phyloP scores from a whole-genome alignment of 129 eudicot genomes.

The Kitagawia praeruptora region DNA sequence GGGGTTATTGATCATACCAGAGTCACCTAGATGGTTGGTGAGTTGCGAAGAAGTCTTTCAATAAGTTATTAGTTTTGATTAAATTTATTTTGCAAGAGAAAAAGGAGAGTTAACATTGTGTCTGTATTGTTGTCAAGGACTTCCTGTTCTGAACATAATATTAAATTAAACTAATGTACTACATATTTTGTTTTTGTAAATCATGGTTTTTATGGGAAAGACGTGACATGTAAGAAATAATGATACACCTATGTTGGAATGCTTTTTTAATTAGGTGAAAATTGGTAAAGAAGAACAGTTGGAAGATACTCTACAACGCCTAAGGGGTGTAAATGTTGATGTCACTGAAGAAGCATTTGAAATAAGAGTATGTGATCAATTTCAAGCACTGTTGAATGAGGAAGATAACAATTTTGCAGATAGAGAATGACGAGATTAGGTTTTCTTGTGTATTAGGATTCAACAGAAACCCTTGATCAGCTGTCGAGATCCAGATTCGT shows the following conservation, averaged over 20 bases:
- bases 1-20: constrained; percentile 30
- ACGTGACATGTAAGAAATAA: neutral
- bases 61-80: neutral
- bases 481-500: constrained; percentile 14
- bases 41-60: neutral
- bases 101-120: neutral
- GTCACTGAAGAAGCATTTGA: constrained; percentile 22
- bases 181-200: neutral
- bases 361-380: constrained; percentile 18
- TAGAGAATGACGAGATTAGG: neutral
- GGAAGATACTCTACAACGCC: constrained; percentile 19
- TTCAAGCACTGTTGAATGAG: neutral
- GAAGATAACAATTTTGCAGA: neutral
- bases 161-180: neutral
- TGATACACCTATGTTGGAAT: neutral
- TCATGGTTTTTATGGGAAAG: neutral
- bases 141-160: neutral
- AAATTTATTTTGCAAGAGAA: neutral
- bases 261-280: constrained; percentile 8
- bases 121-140: neutral
- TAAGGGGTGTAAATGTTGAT: constrained; percentile 23
- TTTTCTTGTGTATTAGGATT: constrained; percentile 19
- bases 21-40: constrained; percentile 42
- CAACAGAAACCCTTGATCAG: constrained; percentile 12
- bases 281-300: constrained; percentile 14